Base-by-base conservation (phyloP, 2,329 filamentous ascomycete species). In the Parastagonospora nodorum region DNA sequence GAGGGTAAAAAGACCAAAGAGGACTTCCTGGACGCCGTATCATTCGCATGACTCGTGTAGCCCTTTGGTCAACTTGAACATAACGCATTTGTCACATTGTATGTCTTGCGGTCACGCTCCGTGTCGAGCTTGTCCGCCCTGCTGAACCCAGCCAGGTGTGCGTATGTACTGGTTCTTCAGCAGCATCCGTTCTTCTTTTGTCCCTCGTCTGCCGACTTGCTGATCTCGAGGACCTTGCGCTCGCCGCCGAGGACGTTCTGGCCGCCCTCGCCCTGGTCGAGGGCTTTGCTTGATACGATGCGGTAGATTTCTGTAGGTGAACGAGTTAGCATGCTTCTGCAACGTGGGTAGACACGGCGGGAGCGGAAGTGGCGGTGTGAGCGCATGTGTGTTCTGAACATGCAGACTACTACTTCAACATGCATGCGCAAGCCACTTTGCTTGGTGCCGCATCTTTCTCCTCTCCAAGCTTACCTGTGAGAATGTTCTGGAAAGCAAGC, bases 401-500 rank as follows among this genome's bases (percentile, higher is more conserved):
- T 24, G 47, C 36, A 39, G 28, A 30, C 19, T 38, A 43, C 43
- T 43, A 45, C 42, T 36, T 35, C 11, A 41, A 33, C 16, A n/a
- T 16, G 33, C 33, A 43, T 48, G 31, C 19, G 42, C 41, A 30
- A 40, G 30, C 37, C 19, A 28, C 8, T 30, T 27, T 30, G 28
- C 42, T 39, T 33, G 29, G 29, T 42, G 12, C 31, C 30, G 40
- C 32, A 38, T 15, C 27, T 44, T 24, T 2, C 16, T 6, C 31
- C 5, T 38, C 11, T n/a, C 16, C n/a, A 19, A 32, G 30, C 84
- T 57, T 84, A 97, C 93, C 93, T 73, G 94, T 99, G 74, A 99
- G 83, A 74, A 99, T 99, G 79, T 97, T 97, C 81, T 99, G 93
- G 85, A 99, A 97, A 54, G 94, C 94, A 72, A 97, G 87, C 80